Evolutionary conservation across 345 rosid genomes (phyloP).

Genomic region (Nasturtium officinale): DNA sequence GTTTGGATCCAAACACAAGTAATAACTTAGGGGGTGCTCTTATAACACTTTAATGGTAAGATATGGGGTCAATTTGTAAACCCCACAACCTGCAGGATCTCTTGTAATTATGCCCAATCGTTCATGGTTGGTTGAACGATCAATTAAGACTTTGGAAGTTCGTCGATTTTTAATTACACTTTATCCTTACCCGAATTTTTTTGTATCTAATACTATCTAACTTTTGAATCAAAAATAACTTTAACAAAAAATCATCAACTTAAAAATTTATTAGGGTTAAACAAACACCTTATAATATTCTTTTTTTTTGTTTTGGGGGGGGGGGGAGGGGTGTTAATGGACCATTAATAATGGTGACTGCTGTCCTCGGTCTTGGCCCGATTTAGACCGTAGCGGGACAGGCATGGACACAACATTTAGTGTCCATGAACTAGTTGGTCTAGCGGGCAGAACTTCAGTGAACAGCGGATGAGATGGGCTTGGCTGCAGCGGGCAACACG

Average conservation of each 20-base stretch:
- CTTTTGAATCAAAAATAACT: too few relatives aligned
- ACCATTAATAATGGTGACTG: too few relatives aligned
- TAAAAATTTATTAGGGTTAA: background rate
- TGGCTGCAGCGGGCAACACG: too few relatives aligned
- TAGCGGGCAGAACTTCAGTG: too few relatives aligned
- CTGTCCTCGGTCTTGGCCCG: too few relatives aligned
- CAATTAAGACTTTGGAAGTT: background rate
- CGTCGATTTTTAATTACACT: background rate
- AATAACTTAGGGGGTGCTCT: slow-evolving; percentile 21
- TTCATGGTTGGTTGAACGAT: slow-evolving; percentile 24
- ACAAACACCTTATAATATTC: background rate
- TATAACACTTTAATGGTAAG: slow-evolving; percentile 27
- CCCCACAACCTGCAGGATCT: slow-evolving; percentile 25
- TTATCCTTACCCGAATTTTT: slow-evolving; percentile 3
- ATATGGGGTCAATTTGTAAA: slow-evolving; percentile 26
- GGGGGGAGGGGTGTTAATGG: too few relatives aligned
- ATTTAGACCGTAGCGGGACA: too few relatives aligned
- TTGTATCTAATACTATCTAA: background rate
- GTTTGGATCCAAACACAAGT: slow-evolving; percentile 27
- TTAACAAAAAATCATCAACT: too few relatives aligned
- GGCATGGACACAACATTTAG: too few relatives aligned
- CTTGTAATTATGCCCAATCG: slow-evolving; percentile 25
- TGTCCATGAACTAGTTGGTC: too few relatives aligned
- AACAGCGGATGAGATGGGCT: too few relatives aligned
- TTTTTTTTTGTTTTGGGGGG: too few relatives aligned